These are phyloP conservation scores for Mycena crocata DNA, from an alignment of 768 basidiomycete genomes.

Conservation along the genomic window DNA sequence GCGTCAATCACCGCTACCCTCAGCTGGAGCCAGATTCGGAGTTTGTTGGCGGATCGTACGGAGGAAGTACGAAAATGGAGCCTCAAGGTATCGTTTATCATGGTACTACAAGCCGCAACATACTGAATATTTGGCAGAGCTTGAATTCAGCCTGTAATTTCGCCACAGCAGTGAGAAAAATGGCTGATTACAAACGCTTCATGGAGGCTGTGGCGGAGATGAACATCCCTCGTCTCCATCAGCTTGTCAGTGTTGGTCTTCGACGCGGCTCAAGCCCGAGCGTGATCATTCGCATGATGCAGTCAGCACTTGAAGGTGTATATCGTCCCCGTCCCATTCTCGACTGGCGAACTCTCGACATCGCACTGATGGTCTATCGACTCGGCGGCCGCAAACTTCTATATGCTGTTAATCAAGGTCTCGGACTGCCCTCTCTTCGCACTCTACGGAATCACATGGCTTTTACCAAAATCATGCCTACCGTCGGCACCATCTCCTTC, in stretches of 20 bases:
- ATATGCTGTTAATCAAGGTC: constrained; percentile 27
- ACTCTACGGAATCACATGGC: constrained; percentile 5
- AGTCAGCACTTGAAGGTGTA: constrained; percentile 10
- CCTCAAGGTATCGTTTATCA: constrained; percentile 8
- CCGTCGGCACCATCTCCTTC: constrained; percentile 15
- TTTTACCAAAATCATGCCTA: constrained; percentile 26
- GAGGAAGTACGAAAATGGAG: constrained; percentile 6
- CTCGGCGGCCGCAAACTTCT: constrained; percentile 29
- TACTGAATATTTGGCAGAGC: background rate
- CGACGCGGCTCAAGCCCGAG: constrained; percentile 20
- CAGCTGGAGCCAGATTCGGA: background rate
- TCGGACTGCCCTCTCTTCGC: constrained; percentile 23
- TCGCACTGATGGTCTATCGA: constrained; percentile 12
- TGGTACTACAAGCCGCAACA: background rate
- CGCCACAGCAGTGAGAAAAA: background rate
- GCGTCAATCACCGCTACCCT: constrained; percentile 8
- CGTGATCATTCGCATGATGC: constrained; percentile 11
- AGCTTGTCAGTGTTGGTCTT: constrained; percentile 1
- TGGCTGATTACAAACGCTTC: constrained; percentile 14
- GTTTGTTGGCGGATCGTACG: background rate
- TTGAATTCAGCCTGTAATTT: constrained; percentile 11
- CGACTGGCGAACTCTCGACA: constrained; percentile 9
- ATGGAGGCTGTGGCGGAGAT: background rate
- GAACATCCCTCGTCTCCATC: constrained; percentile 17
- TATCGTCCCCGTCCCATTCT: background rate